Evolutionary conservation across 371 early-diverging fungal genomes (phyloP).

Genomic region (Syncephalastrum sp.): DNA sequence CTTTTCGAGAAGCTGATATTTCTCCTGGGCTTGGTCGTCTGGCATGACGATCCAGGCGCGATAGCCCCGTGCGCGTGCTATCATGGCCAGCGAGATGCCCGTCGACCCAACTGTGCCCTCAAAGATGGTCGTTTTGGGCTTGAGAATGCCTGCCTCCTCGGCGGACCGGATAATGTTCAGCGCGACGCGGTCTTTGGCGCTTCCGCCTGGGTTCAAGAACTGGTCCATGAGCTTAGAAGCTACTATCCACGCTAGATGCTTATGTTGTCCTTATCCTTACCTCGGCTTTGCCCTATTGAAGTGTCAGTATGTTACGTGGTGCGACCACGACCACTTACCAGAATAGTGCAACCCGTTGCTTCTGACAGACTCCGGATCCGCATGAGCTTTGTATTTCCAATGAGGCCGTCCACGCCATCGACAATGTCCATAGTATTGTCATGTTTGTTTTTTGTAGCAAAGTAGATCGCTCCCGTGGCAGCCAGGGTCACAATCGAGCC

Average conservation of each 20-base stretch:
- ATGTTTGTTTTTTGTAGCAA: no score
- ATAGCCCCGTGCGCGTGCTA: slow-evolving; percentile 86
- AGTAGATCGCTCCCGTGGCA: no score
- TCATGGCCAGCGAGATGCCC: slow-evolving; percentile 82
- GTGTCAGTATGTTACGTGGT: background rate
- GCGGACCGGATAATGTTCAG: slow-evolving; percentile 81
- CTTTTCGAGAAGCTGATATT: slow-evolving; percentile 79
- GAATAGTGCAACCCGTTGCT: slow-evolving; percentile 87
- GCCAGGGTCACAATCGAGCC: no score
- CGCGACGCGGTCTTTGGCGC: slow-evolving; percentile 93
- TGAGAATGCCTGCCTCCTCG: slow-evolving; percentile 63
- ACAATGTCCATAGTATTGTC: slow-evolving; percentile 28
- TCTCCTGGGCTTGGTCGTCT: slow-evolving; percentile 90
- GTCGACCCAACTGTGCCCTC: slow-evolving; percentile 94
- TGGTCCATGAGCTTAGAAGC: slow-evolving; percentile 22
- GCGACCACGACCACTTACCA: slow-evolving; percentile 46
- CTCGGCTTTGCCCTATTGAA: slow-evolving; percentile 5
- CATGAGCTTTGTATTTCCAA: slow-evolving; percentile 90
- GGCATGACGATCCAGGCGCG: slow-evolving; percentile 95
- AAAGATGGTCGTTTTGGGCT: slow-evolving; percentile 73
- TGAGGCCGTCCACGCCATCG: slow-evolving; percentile 73
- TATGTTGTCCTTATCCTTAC: background rate
- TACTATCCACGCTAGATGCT: no score
- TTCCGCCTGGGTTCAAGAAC: slow-evolving; percentile 94
- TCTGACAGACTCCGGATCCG: slow-evolving; percentile 83